phyloP scores from a whole-genome alignment of 495 filamentous ascomycete genomes.

The Hypoxylon intermedium region DNA sequence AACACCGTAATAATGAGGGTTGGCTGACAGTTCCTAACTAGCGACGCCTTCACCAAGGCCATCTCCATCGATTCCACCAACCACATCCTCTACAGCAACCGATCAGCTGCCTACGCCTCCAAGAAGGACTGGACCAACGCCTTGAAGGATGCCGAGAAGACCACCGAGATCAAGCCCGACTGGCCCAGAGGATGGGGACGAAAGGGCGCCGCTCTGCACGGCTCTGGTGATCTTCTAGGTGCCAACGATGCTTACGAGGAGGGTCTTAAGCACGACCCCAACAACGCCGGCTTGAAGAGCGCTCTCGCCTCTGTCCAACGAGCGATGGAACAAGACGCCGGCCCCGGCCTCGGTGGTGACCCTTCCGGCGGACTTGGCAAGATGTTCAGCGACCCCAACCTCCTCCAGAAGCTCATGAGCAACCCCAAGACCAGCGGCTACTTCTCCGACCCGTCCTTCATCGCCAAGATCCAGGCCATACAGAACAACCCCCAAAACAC shows the following conservation, averaged over 20 bases:
- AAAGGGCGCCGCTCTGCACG: constrained; percentile 90
- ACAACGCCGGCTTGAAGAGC: constrained; percentile 90
- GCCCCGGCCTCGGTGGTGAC: constrained; percentile 58
- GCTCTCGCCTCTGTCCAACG: constrained; percentile 82
- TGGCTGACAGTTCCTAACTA: constrained; percentile 45
- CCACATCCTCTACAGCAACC: constrained; percentile 97
- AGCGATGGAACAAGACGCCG: constrained; percentile 85
- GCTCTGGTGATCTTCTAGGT: constrained; percentile 80
- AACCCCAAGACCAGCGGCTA: constrained; percentile 92
- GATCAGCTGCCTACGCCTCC: constrained; percentile 94
- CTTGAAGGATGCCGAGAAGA: constrained; percentile 88
- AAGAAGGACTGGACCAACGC: constrained; percentile 85
- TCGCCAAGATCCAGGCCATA: constrained; percentile 83
- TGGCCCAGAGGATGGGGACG: constrained; percentile 96
- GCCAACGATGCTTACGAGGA: constrained; percentile 90
- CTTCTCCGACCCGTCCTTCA: constrained; percentile 86
- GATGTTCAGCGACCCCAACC: constrained; percentile 91
- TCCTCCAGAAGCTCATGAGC: constrained; percentile 85
- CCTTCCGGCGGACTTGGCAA: constrained; percentile 78
- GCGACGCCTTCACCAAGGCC: constrained; percentile 91
- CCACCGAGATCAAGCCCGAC: constrained; percentile 91
- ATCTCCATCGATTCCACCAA: constrained; percentile 87
- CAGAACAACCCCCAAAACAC: constrained; percentile 80
- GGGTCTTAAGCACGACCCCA: constrained; percentile 87
- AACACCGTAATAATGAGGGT: too few species aligned